A percentile compares a stretch with the other conserved stretches of the same genome.
Conservation (phyloP, 2,329 filamentous ascomycete species). For the Pleoardoris graminearum region DNA sequence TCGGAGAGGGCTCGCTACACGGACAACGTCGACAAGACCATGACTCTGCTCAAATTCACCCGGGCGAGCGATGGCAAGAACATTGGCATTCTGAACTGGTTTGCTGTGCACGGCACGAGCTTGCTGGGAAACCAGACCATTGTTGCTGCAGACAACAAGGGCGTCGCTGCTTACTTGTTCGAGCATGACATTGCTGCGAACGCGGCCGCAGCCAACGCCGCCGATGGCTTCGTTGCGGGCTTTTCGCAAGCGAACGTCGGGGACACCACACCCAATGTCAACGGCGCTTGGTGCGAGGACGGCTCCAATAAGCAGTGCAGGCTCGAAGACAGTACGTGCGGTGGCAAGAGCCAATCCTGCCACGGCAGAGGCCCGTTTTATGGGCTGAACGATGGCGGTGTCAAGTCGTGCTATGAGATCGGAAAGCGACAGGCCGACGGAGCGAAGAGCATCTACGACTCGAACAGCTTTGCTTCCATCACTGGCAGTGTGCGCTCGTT, state of each 20-base stretch:
- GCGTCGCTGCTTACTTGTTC: conserved; percentile 82
- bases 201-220: conserved; percentile 48
- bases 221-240: conserved; percentile 78
- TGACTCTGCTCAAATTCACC: conserved; percentile 80
- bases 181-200: conserved; percentile 67
- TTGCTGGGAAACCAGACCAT: conserved; percentile 90
- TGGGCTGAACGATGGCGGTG: conserved; percentile 63
- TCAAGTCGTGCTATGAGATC: conserved; percentile 75
- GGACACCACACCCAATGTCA: conserved; percentile 85
- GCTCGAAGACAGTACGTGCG: conserved; percentile 83
- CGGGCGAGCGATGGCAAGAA: conserved; percentile 74
- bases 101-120: conserved; percentile 88
- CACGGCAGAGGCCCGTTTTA: conserved; percentile 75
- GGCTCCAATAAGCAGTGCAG: conserved; percentile 69
- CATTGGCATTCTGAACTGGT: conserved; percentile 85
- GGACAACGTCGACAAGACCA: conserved; percentile 69
- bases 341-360: conserved; percentile 70
- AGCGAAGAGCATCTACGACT: conserved; percentile 62
- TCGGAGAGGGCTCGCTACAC: conserved; percentile 73
- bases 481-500: conserved; percentile 73
- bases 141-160: conserved; percentile 94
- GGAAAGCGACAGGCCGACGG: conserved; percentile 71
- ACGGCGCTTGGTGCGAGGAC: conserved; percentile 89
- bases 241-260: conserved; percentile 92
- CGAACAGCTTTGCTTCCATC: conserved; percentile 55